Evolutionary conservation across 2,329 filamentous ascomycete genomes (phyloP).

Genomic region (Emydomyces testavorans): DNA sequence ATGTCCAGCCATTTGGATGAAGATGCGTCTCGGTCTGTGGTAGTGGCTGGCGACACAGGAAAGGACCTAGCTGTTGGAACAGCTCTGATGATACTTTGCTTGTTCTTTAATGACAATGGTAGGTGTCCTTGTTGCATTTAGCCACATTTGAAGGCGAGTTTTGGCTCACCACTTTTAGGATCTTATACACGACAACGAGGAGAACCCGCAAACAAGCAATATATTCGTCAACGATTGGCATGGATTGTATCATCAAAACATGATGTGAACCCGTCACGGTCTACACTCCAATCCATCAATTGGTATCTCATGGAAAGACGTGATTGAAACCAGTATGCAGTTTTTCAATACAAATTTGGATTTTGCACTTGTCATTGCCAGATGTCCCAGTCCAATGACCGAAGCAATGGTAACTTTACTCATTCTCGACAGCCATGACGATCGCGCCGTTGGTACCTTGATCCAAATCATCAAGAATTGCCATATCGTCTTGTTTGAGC

Average conservation of each 20-base stretch:
- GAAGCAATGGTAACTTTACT: too few relatives aligned
- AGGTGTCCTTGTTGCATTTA: slow-evolving; percentile 17
- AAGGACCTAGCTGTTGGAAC: slow-evolving; percentile 71
- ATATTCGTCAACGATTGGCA: slow-evolving; percentile 67
- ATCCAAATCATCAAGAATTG: slow-evolving; percentile 41
- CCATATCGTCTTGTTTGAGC: slow-evolving; percentile 48
- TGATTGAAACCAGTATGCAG: slow-evolving; percentile 7
- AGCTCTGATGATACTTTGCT: slow-evolving; percentile 63
- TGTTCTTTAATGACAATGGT: slow-evolving; percentile 57
- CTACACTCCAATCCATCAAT: slow-evolving; percentile 84
- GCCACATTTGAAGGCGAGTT: not conserved
- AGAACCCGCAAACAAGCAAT: slow-evolving; percentile 53
- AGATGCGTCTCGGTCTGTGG: slow-evolving; percentile 28
- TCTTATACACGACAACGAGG: slow-evolving; percentile 23
- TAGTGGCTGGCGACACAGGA: slow-evolving; percentile 64
- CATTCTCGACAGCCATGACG: slow-evolving; percentile 38
- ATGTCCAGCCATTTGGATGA: slow-evolving; percentile 29
- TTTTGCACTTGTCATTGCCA: too few relatives aligned
- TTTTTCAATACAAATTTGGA: not conserved
- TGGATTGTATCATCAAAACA: slow-evolving; percentile 70
- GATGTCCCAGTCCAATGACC: too few relatives aligned
- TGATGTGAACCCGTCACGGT: slow-evolving; percentile 68
- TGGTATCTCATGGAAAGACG: slow-evolving; percentile 61
- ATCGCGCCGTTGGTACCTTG: slow-evolving; percentile 39
- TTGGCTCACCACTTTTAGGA: slow-evolving; percentile 18